These are phyloP conservation scores for Gossypium arboreum DNA, from an alignment of 345 rosid species.

Conservation along the genomic window DNA sequence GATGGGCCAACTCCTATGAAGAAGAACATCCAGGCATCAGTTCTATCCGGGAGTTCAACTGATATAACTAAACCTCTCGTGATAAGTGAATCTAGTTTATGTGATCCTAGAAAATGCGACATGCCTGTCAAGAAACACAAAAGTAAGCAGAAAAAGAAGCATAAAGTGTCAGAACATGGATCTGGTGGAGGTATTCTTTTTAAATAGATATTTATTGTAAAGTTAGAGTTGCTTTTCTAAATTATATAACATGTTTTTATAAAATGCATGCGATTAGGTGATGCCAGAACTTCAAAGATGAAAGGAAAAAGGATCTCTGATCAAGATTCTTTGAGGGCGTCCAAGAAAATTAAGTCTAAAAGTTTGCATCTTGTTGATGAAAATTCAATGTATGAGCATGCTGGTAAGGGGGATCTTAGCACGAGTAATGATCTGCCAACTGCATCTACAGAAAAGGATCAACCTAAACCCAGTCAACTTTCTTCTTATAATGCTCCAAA, in stretches of 20 bases:
- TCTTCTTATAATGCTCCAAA: slow-evolving; percentile 36
- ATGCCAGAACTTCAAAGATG: slow-evolving; percentile 47
- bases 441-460: slow-evolving; percentile 40
- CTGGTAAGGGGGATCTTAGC: slow-evolving; percentile 46
- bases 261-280: slow-evolving; percentile 43
- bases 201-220: slow-evolving; percentile 15
- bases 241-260: slow-evolving; percentile 19
- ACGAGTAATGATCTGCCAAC: slow-evolving; percentile 45
- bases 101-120: slow-evolving; percentile 35
- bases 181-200: slow-evolving; percentile 70
- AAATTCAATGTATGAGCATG: slow-evolving; percentile 42
- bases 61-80: slow-evolving; percentile 38
- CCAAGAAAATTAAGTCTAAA: slow-evolving; percentile 66
- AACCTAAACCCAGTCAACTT: slow-evolving; percentile 32
- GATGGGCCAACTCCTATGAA: slow-evolving; percentile 45
- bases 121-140: slow-evolving; percentile 42
- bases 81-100: slow-evolving; percentile 42
- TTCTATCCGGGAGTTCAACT: slow-evolving; percentile 39
- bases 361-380: slow-evolving; percentile 38
- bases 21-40: slow-evolving; percentile 28
- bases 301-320: slow-evolving; percentile 54
- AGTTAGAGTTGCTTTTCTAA: slow-evolving; percentile 10
- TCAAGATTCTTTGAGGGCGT: slow-evolving; percentile 40
- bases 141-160: slow-evolving; percentile 57
- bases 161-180: slow-evolving; percentile 37